Conservation (phyloP, 2,329 filamentous ascomycete species). For the Fusarium phyllophilum region DNA sequence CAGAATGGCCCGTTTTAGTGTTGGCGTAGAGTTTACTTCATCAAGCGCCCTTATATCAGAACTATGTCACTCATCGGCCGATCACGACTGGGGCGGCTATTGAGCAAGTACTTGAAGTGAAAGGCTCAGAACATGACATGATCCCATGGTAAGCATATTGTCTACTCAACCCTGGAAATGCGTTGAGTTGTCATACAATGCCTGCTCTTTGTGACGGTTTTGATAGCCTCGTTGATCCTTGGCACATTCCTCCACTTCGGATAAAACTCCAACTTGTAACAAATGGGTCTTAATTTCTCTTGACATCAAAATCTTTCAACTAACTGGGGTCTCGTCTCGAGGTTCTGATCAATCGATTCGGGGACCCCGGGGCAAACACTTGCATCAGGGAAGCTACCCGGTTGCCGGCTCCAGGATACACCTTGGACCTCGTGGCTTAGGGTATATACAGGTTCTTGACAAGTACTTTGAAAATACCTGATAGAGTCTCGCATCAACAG, state of each 20-base stretch:
- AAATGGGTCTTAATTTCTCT: slow-evolving; percentile 14
- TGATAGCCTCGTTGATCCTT: slow-evolving; percentile 10
- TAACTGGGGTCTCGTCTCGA: slow-evolving; percentile 3
- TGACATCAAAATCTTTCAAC: background rate
- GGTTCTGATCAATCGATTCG: background rate
- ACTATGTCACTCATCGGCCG: background rate
- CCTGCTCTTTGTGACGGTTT: background rate
- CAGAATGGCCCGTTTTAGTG: background rate
- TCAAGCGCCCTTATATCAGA: background rate
- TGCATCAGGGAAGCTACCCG: slow-evolving; percentile 21
- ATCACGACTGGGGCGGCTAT: background rate
- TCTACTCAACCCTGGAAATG: background rate
- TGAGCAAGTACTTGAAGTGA: background rate
- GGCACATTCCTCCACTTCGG: slow-evolving; percentile 16
- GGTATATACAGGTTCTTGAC: background rate
- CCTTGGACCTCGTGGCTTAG: slow-evolving; percentile 1
- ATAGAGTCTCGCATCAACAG: background rate
- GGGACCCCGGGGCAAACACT: slow-evolving; percentile 14
- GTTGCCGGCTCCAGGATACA: slow-evolving; percentile 6
- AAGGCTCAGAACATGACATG: background rate
- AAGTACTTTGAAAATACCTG: slow-evolving; percentile 10
- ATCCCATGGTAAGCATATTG: background rate
- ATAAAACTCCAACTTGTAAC: background rate
- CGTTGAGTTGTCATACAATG: background rate
- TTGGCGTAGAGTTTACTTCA: slow-evolving; percentile 5